Conservation (phyloP, 331 rosid species). For the Ulmus americana region DNA sequence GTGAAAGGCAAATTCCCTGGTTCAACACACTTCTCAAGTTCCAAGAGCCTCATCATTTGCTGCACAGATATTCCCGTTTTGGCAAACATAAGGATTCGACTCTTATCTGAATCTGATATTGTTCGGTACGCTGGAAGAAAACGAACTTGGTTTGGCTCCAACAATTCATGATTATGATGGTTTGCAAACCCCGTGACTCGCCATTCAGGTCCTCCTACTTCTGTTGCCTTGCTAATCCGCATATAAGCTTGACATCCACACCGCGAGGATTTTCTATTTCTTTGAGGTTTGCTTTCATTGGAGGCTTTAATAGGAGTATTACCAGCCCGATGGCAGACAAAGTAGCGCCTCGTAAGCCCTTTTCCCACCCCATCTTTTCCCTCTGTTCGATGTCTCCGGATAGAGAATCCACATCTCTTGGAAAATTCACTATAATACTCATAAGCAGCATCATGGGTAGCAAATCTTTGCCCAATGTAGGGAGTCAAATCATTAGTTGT, state of each 20-base stretch:
- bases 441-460: slow-evolving; percentile 88
- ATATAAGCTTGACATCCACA: slow-evolving; percentile 92
- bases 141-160: slow-evolving; percentile 95
- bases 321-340: slow-evolving; percentile 95
- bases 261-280: slow-evolving; percentile 83
- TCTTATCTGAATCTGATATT: slow-evolving; percentile 77
- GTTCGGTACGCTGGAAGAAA: slow-evolving; percentile 96
- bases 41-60: slow-evolving; percentile 97
- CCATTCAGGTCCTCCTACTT: slow-evolving; percentile 83
- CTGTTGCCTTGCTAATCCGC: slow-evolving; percentile 86
- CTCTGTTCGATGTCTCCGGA: slow-evolving; percentile 87
- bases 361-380: slow-evolving; percentile 95
- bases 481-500: slow-evolving; percentile 57
- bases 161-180: slow-evolving; percentile 82
- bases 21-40: slow-evolving; percentile 90
- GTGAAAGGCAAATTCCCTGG: slow-evolving; percentile 94
- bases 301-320: slow-evolving; percentile 73
- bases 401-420: slow-evolving; percentile 78
- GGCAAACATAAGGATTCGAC: slow-evolving; percentile 85
- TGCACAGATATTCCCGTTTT: slow-evolving; percentile 95
- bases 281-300: slow-evolving; percentile 72
- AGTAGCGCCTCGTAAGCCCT: slow-evolving; percentile 91
- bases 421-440: slow-evolving; percentile 84
- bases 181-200: slow-evolving; percentile 91
- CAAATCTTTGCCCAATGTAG: slow-evolving; percentile 78